Conservation (phyloP, 805 yeast species). For the Candida caryicola region DNA sequence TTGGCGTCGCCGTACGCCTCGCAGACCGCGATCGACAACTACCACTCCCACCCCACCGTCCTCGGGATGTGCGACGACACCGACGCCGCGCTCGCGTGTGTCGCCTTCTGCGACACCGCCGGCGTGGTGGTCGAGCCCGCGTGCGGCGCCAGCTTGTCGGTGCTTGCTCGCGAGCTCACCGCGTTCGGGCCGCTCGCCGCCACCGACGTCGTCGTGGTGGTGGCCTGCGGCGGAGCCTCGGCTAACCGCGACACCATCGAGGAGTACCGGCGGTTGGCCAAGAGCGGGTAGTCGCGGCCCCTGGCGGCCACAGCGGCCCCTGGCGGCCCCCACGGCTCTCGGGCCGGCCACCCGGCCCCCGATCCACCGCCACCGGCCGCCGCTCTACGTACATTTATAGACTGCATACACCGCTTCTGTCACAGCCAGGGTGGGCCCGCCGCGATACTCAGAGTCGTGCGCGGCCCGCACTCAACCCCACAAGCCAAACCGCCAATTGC, state of each 20-base stretch:
- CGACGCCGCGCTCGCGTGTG: constrained; percentile 22
- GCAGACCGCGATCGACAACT: constrained; percentile 16
- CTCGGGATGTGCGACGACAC: constrained; percentile 21
- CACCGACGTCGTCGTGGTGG: constrained; percentile 25
- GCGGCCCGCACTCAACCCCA: no score
- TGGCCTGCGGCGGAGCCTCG: constrained; percentile 31
- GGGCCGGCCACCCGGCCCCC: no score
- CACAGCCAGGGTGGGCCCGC: no score
- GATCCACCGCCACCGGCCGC: no score
- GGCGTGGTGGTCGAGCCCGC: constrained; percentile 30
- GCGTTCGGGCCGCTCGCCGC: constrained; percentile 12
- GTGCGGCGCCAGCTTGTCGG: constrained; percentile 29
- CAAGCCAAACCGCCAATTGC: no score
- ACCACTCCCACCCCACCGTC: constrained; percentile 15
- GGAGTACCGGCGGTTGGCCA: constrained; percentile 13
- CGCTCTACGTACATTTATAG: no score
- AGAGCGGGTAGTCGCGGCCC: no score
- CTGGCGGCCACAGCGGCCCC: no score
- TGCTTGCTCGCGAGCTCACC: constrained; percentile 14
- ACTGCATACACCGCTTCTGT: no score
- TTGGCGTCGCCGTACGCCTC: constrained; percentile 30
- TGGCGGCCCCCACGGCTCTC: no score
- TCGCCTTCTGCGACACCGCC: constrained; percentile 22
- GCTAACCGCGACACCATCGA: constrained; percentile 9
- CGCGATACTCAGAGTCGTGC: no score